Base-by-base conservation (phyloP, 805 yeast species). In the Saturnispora mendoncae region DNA sequence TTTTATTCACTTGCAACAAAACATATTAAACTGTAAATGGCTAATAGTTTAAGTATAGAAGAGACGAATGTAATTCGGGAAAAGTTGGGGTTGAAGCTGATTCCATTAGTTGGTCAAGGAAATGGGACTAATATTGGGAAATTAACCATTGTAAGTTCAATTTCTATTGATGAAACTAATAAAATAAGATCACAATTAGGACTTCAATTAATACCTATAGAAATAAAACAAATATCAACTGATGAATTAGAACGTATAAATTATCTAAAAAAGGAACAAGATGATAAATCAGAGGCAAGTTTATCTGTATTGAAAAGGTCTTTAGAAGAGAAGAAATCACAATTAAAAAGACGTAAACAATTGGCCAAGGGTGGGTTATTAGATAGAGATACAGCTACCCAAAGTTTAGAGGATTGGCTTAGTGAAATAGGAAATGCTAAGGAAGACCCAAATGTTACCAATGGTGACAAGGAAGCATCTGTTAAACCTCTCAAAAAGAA, bases 131-230 rank as follows among this genome's bases (percentile, higher is more conserved):
- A 21, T 12, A 15, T 10, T 10, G 19, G 6, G 9, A 14, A 7
- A 19, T 4, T 10, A 12, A 12, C 14, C 4, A 7, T 14, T 4
- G 20, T 40, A 20, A 23, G 26, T 6, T 40, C 47, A 1, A 30
- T 69, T 26, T 64, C 72, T 0, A 42, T 72, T 4, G 69, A 63
- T 39, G 77, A 72, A 42, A 72, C 78, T 0, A 73, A 73, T 51
- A 62, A 58, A 47, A 57, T 73, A 12, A 56, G 78, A 20, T 48
- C 54, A 2, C 56, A 65, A 36, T 43, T 70, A 21, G 78, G 78
- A 2, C 55, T 72, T n/a, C 56, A 59, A 33, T 66, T 67, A 4
- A 51, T 69, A 28, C 78, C 80, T 1, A 67, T 67, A 9, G 45
- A 43, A 8, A 42, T 43, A 4, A 20, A 41, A 21, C 38, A 69